Evolutionary conservation across 805 yeast species (phyloP).

Genomic region (Blastobotrys parvus): DNA sequence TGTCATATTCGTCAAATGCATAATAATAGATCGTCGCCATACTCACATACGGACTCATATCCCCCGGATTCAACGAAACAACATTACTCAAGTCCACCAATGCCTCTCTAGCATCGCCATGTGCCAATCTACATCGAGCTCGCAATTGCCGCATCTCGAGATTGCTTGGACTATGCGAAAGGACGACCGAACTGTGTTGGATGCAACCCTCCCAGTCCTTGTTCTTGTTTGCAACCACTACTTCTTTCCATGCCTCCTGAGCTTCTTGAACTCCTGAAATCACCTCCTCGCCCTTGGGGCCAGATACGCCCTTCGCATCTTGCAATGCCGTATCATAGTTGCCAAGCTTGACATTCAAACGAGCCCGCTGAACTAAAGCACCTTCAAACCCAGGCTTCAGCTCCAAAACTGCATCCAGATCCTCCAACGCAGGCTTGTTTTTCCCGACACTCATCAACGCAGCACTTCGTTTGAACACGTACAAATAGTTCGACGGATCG

Average conservation of each 20-base stretch:
- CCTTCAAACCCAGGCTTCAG: constrained; percentile 28
- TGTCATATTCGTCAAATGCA: constrained; percentile 44
- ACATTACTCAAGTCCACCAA: constrained; percentile 27
- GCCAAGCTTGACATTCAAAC: constrained; percentile 27
- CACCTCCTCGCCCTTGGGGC: constrained; percentile 11
- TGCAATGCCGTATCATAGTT: constrained; percentile 17
- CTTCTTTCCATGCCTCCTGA: constrained; percentile 7
- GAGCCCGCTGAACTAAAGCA: constrained; percentile 29
- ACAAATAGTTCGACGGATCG: constrained; percentile 24
- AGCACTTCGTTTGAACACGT: constrained; percentile 30
- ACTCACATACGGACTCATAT: constrained; percentile 20
- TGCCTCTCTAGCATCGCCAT: constrained; percentile 27
- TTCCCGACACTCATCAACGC: constrained; percentile 29
- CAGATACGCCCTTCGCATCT: constrained; percentile 16
- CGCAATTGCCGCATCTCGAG: constrained; percentile 23
- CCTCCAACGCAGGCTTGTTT: constrained; percentile 29
- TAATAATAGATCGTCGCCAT: constrained; percentile 37
- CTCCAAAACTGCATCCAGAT: constrained; percentile 27
- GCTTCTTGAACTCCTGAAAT: constrained; percentile 10
- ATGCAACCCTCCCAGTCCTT: constrained; percentile 17
- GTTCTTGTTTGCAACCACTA: constrained; percentile 4
- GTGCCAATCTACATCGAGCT: constrained; percentile 26
- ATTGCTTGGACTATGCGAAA: constrained; percentile 23
- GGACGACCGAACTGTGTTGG: constrained; percentile 19
- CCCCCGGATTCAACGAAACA: constrained; percentile 19